Evolutionary conservation across 2,329 filamentous ascomycete genomes (phyloP), one percentile per base, ranked within the genome.

Genomic region (Colletotrichum plurivorum): DNA sequence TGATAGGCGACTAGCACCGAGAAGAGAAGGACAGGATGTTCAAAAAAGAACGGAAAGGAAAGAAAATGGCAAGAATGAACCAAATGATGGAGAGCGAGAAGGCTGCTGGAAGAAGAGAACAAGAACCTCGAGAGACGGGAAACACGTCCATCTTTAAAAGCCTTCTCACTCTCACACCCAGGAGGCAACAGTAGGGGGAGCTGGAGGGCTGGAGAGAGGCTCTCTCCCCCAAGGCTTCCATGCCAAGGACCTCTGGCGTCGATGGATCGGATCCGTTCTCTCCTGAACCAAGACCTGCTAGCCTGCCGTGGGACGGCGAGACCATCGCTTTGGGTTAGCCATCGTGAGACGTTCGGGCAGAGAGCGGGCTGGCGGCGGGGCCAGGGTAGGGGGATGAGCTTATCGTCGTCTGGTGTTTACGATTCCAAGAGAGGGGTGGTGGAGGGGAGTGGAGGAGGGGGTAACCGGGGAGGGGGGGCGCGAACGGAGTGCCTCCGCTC

Each of bases 341-440:
- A 66, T 69, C 62, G 55, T 61, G 55, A 66, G 66, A 66, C 66
- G 51, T 56, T 52, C 62, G 66, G 66, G 7, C 62, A 66, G 25
- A 60, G 55, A 66, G 66, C 55, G 51, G 62, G 31, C 45, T 66
- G 43, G 43, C 51, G 36, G 67, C 63, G 67, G 67, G 55, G 62
- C 55, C 27, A 31, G n/a, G 62, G 51, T 69, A 69, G 67, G 67
- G 65, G 62, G 45, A 61, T 55, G 62, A 69, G 62, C 51, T 67
- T 69, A 66, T 58, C 62, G 55, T 61, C 51, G 67, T 69, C 63
- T 69, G 56, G 67, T 56, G 56, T 69, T 69, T 67, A 69, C 67
- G 51, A 69, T 66, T 55, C 49, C 51, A 67, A 61, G 67, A 61
- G 67, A 56, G 62, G 49, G 55, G 31, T 31, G 43, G 55, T 60